A percentile compares a stretch with the other conserved stretches of the same genome.
Evolutionary conservation across 257 asterid genomes (phyloP).

Genomic region (Marsdenia floribunda): DNA sequence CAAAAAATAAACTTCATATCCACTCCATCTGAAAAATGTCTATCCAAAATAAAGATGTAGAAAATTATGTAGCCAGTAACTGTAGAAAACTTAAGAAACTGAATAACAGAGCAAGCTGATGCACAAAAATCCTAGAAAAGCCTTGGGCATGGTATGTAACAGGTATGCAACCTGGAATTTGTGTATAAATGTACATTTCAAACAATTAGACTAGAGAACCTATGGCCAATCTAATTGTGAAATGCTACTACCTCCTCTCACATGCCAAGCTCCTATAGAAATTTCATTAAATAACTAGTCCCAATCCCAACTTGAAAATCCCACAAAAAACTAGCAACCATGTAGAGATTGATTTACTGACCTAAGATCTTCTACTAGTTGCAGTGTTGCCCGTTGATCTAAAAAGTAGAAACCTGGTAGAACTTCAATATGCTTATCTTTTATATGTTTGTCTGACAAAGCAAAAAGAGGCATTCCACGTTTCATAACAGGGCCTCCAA

Average conservation of each 20-base stretch:
- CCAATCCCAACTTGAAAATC: conserved; percentile 82
- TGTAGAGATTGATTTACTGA: conserved; percentile 45
- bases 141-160: background rate
- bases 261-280: conserved; percentile 85
- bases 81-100: background rate
- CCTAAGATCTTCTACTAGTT: conserved; percentile 49
- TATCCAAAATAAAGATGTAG: too few species aligned
- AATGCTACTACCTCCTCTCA: conserved; percentile 33
- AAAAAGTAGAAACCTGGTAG: conserved; percentile 50
- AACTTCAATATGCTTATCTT: conserved; percentile 39
- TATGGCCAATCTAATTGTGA: conserved; percentile 57
- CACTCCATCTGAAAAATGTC: too few species aligned
- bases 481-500: conserved; percentile 80
- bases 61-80: background rate
- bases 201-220: conserved; percentile 13
- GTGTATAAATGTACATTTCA: background rate
- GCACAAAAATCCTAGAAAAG: background rate
- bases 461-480: conserved; percentile 79
- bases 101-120: background rate
- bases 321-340: conserved; percentile 76
- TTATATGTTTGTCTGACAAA: conserved; percentile 36
- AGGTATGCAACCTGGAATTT: background rate
- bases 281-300: conserved; percentile 72
- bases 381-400: conserved; percentile 46
- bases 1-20: too few species aligned